Percentiles rank a stretch among this genome's conserved stretches.
These are phyloP conservation scores for Jatropha multifida DNA, from an alignment of 441 rosid species.

Conservation along the genomic window DNA sequence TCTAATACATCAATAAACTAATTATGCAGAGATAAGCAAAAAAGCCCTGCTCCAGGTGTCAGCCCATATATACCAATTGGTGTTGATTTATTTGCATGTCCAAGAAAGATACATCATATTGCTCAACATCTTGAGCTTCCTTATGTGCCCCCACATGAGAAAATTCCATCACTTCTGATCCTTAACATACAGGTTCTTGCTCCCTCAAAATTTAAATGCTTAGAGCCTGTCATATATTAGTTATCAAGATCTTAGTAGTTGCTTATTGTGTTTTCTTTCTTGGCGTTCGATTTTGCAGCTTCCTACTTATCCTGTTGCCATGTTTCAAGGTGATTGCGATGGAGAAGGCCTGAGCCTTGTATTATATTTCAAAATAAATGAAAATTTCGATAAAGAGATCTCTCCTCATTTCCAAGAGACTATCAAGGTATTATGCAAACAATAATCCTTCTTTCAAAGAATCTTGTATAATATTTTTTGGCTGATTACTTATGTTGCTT, in stretches of 20 bases:
- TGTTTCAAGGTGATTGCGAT: slow-evolving; percentile 62
- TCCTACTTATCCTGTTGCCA: slow-evolving; percentile 70
- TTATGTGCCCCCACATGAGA: slow-evolving; percentile 36
- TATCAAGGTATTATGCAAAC: slow-evolving; percentile 51
- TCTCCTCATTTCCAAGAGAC: slow-evolving; percentile 65
- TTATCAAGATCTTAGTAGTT: neutral
- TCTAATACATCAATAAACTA: neutral
- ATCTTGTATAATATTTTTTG: neutral
- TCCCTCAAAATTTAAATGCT: neutral
- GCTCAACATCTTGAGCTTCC: slow-evolving; percentile 84
- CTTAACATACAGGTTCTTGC: slow-evolving; percentile 64
- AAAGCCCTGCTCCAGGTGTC: slow-evolving; percentile 54
- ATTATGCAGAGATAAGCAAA: slow-evolving; percentile 65
- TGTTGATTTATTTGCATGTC: slow-evolving; percentile 59
- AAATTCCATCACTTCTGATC: slow-evolving; percentile 56
- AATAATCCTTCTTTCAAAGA: too few species aligned
- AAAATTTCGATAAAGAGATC: slow-evolving; percentile 51
- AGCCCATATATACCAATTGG: slow-evolving; percentile 74
- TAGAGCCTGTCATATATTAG: neutral
- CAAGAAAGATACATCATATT: slow-evolving; percentile 66
- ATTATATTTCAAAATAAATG: slow-evolving; percentile 59
- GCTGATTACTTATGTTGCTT: neutral
- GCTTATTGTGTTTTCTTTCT: neutral
- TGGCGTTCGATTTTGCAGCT: slow-evolving; percentile 34
- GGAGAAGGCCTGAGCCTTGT: slow-evolving; percentile 94